Conservation (phyloP, 768 basidiomycete species). For the Daedalea quercina region DNA sequence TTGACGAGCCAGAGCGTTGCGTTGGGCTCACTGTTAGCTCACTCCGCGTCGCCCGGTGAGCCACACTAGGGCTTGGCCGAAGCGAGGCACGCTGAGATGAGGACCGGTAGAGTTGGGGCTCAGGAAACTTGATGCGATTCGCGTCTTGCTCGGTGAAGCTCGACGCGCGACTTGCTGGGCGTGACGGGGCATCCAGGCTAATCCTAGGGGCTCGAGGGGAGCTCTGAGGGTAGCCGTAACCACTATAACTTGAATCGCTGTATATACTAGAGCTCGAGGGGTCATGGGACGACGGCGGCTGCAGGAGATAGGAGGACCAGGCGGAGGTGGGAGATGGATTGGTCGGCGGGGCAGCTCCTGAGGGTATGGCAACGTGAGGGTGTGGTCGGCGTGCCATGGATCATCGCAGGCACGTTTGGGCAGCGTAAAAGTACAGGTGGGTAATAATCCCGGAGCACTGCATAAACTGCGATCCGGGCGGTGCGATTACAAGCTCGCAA, state of each 20-base stretch:
- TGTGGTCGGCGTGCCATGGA: conserved; percentile 21
- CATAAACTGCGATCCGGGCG: too few relatives aligned
- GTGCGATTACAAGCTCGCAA: too few relatives aligned
- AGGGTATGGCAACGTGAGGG: conserved; percentile 33
- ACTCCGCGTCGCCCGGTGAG: conserved; percentile 21
- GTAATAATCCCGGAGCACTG: too few relatives aligned
- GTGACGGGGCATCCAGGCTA: conserved; percentile 19
- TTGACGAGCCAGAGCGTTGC: conserved; percentile 16
- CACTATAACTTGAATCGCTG: conserved; percentile 9
- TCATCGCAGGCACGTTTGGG: background rate
- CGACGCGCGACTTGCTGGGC: conserved; percentile 29
- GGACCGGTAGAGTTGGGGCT: conserved; percentile 22
- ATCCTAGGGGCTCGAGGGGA: conserved; percentile 10
- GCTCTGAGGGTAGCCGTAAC: conserved; percentile 5
- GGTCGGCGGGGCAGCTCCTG: conserved; percentile 26
- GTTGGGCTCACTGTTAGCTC: conserved; percentile 15
- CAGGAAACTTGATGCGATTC: conserved; percentile 18
- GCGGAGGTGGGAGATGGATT: conserved; percentile 24
- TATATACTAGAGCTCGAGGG: conserved; percentile 28
- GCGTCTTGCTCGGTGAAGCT: conserved; percentile 28
- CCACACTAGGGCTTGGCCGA: conserved; percentile 8
- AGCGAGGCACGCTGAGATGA: conserved; percentile 16
- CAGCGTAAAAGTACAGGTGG: background rate
- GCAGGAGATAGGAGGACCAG: conserved; percentile 24
- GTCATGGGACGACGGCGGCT: conserved; percentile 13